Conservation (phyloP, 495 filamentous ascomycete genomes). For the Amniculicola lignicola region DNA sequence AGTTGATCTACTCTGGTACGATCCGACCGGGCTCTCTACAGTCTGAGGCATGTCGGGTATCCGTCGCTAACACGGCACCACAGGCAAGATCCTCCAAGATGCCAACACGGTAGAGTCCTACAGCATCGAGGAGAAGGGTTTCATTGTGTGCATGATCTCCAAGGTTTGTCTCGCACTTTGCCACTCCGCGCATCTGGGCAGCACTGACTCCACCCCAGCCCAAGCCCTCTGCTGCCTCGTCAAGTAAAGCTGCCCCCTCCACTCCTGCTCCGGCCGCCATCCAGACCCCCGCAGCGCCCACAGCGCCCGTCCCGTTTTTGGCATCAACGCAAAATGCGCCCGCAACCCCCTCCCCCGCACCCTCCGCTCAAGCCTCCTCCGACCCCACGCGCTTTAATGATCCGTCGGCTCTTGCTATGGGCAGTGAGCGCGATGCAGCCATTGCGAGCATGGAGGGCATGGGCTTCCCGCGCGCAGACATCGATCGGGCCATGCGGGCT, state of each 20-base stretch:
- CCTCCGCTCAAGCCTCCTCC: constrained; percentile 49
- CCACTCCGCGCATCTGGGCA: not conserved
- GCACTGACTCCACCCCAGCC: constrained; percentile 46
- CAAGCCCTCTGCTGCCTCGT: constrained; percentile 61
- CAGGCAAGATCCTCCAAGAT: constrained; percentile 98
- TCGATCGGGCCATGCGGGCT: constrained; percentile 90
- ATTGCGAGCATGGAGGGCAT: constrained; percentile 95
- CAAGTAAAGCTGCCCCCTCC: constrained; percentile 57
- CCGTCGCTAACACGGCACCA: constrained; percentile 18
- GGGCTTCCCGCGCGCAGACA: constrained; percentile 84
- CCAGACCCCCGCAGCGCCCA: constrained; percentile 67
- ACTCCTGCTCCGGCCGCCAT: constrained; percentile 59
- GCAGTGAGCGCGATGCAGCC: constrained; percentile 74
- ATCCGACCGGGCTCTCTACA: not conserved
- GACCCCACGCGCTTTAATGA: constrained; percentile 59
- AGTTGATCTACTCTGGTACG: constrained; percentile 96
- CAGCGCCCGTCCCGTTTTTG: constrained; percentile 58
- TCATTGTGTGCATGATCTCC: constrained; percentile 93
- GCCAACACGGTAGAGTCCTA: constrained; percentile 91
- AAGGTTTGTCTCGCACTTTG: constrained; percentile 61
- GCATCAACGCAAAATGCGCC: constrained; percentile 58
- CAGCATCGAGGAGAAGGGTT: constrained; percentile 98
- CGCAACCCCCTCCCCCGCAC: constrained; percentile 68
- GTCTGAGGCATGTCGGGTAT: constrained; percentile 8
- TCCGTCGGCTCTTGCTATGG: constrained; percentile 79